These are phyloP conservation scores for Rhynchospora breviuscula DNA, from an alignment of 176 grass and related monocot genomes.

Conservation along the genomic window DNA sequence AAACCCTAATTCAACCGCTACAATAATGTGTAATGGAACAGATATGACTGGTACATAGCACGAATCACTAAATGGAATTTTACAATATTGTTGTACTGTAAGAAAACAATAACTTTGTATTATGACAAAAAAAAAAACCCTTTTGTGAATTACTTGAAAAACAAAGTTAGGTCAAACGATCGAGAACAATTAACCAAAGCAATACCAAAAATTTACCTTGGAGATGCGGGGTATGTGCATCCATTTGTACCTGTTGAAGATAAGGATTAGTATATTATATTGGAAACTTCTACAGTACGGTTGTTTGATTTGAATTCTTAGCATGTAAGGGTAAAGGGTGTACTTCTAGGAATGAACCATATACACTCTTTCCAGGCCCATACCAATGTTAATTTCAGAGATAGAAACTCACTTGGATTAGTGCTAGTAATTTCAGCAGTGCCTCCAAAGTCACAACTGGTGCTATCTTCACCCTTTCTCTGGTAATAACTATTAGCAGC, in stretches of 20 bases:
- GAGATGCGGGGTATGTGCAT: slow-evolving; percentile 50
- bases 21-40: neutral
- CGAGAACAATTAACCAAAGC: neutral
- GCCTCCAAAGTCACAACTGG: slow-evolving; percentile 65
- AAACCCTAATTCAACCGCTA: neutral
- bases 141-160: neutral
- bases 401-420: slow-evolving; percentile 43
- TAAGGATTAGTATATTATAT: neutral
- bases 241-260: slow-evolving; percentile 22
- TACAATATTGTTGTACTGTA: neutral
- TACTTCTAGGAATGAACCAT: neutral
- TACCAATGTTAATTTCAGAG: neutral
- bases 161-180: neutral
- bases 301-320: neutral
- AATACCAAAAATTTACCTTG: slow-evolving; percentile 30
- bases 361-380: slow-evolving; percentile 10
- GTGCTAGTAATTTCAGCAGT: slow-evolving; percentile 30
- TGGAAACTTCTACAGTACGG: neutral
- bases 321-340: neutral
- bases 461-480: slow-evolving; percentile 30
- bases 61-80: neutral
- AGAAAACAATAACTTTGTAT: neutral
- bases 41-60: neutral
- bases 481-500: slow-evolving; percentile 85
- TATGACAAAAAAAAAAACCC: neutral